Percentiles rank a stretch among this genome's conserved stretches.
These are phyloP conservation scores for Euphorbia schlechtendalii DNA, from an alignment of 441 rosid genomes.

Conservation along the genomic window DNA sequence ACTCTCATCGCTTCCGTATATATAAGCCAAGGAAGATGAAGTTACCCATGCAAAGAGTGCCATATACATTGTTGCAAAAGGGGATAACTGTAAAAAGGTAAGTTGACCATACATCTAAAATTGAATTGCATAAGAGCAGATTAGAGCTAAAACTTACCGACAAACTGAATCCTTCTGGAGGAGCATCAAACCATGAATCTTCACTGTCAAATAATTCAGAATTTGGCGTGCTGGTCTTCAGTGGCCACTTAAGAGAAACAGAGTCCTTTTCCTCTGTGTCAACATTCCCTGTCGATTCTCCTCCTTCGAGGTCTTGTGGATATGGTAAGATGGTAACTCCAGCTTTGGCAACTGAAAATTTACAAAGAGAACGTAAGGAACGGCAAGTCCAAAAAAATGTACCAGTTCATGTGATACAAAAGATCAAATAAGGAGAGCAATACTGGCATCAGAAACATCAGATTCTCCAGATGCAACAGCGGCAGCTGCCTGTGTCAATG, in stretches of 20 bases:
- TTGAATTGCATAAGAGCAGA: background rate
- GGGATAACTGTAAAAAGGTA: constrained; percentile 46
- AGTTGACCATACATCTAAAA: constrained; percentile 14
- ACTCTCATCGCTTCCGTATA: constrained; percentile 76
- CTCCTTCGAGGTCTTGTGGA: constrained; percentile 35
- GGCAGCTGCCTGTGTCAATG: constrained; percentile 74
- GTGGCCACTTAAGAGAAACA: constrained; percentile 54
- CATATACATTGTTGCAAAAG: constrained; percentile 89
- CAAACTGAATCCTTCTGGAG: constrained; percentile 79
- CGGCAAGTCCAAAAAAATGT: background rate
- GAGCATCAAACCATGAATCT: constrained; percentile 78
- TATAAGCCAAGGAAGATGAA: constrained; percentile 75
- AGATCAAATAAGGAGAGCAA: constrained; percentile 12
- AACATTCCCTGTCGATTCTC: constrained; percentile 28
- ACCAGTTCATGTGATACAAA: constrained; percentile 7
- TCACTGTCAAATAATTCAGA: constrained; percentile 63
- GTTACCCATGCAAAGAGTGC: constrained; percentile 84
- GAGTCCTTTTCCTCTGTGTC: constrained; percentile 36
- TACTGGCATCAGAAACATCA: constrained; percentile 56
- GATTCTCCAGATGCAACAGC: constrained; percentile 59
- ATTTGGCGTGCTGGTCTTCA: constrained; percentile 48
- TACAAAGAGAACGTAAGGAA: constrained; percentile 11
- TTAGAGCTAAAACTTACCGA: constrained; percentile 39
- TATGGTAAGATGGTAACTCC: constrained; percentile 62
- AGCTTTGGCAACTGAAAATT: constrained; percentile 52